phyloP scores from a whole-genome alignment of 225 moss, liverwort and hornwort genomes.

The Polytrichum commune region DNA sequence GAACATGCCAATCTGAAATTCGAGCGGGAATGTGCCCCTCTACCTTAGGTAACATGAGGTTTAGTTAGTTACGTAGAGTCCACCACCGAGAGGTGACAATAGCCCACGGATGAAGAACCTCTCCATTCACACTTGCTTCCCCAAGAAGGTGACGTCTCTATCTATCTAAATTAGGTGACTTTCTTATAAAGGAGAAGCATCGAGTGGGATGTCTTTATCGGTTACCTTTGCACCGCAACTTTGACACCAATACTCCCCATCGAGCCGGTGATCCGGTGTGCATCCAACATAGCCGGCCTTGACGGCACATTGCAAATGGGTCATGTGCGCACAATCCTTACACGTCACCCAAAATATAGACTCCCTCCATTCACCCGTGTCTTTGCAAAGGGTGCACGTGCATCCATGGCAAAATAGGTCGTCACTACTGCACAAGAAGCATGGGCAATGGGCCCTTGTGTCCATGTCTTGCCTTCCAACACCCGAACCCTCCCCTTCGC shows the following conservation, averaged over 20 bases:
- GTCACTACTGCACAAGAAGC: conserved; percentile 36
- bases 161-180: too few species aligned
- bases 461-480: background rate
- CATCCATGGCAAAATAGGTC: conserved; percentile 47
- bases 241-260: conserved; percentile 69
- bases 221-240: conserved; percentile 47
- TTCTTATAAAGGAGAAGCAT: too few species aligned
- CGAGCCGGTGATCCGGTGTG: conserved; percentile 20
- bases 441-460: conserved; percentile 28
- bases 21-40: too few species aligned
- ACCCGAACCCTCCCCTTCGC: conserved; percentile 17
- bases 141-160: too few species aligned
- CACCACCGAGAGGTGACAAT: too few species aligned
- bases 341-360: conserved; percentile 39
- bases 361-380: conserved; percentile 12
- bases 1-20: too few species aligned
- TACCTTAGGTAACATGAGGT: too few species aligned
- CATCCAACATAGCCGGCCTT: conserved; percentile 39
- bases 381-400: conserved; percentile 49
- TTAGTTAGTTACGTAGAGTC: too few species aligned
- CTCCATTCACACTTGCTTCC: too few species aligned
- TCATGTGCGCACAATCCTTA: conserved; percentile 31
- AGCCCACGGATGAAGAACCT: too few species aligned
- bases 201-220: background rate
- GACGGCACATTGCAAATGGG: conserved; percentile 40